Base-by-base conservation (phyloP, 495 filamentous ascomycete species). In the Penicillium antarcticum region DNA sequence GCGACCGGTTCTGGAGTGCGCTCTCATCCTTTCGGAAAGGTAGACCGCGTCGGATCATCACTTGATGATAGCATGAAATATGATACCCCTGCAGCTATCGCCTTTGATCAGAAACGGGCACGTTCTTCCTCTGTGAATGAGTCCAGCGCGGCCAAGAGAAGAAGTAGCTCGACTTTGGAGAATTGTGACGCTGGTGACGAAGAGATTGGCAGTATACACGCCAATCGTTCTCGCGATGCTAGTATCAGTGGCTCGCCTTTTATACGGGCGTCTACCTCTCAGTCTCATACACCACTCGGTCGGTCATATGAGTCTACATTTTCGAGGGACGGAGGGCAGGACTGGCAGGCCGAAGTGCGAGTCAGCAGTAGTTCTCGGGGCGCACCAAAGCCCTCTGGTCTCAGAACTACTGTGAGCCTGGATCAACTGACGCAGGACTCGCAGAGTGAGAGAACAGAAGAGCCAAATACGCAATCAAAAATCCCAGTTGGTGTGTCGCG, bases 401-500 rank as follows among this genome's bases (percentile, higher is more conserved):
- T 74, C 12, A 65, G 67, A 52, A 56, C 63, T 1, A 65, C 62
- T 32, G 42, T 69, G 24, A 56, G 62, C 42, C 56, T 58, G 34
- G 58, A 62, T 10, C 55, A 65, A 12, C 43, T 57, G 12, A 33
- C 41, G 8, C 51, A 57, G 16, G 55, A 67, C 21, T 36, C 55
- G n/a, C 39, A 52, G 13, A 48, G 58, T 3, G 31, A 58, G 8
- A 36, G 32, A 3, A 26, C 55, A 14, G 49, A 53, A 8, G 43
- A 64, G 16, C 36, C 35, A 23, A 55, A 60, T 21, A 14, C 50
- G 5, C 57, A 68, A 45, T 48, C 54, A 12, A 68, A 68, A 17
- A 71, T 95, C 35, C 80, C 86, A 4, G 89, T 95, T 12, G 89
- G 89, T 4, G 76, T 90, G 4, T 90, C 87, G 13, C 81, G 88